Evolutionary conservation across 352 stramenopile genomes (phyloP), one percentile per base, ranked within the genome.

Genomic region (Pythium rhizo-oryzae): DNA sequence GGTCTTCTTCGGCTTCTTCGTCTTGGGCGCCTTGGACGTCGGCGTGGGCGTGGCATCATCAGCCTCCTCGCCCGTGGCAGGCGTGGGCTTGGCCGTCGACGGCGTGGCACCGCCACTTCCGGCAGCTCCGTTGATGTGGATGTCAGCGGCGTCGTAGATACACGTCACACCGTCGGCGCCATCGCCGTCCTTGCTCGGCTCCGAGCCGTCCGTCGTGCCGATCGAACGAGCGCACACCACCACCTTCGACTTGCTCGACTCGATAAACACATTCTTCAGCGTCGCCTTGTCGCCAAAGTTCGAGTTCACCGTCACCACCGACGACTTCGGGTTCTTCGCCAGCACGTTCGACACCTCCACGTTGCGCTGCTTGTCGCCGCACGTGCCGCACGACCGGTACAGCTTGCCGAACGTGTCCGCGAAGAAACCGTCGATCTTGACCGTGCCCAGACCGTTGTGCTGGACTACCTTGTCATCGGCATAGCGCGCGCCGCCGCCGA

Each of bases 391-490:
- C 70, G 8, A 83, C 70, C 59, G 76, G 35, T 68, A 82, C 8
- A 85, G 58, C 68, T 85, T 82, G 53, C 77, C 77, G 65, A 84
- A 84, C 13, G 70, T 68, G 13, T 84, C 15, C 1, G 53, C 53
- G 49, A 49, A 60, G 37, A 60, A 51, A 33, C 43, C 68, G 77
- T 82, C 53, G 37, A 60, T 60, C 53, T 60, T 39, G 53, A 60
- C 53, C 2, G 53, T 60, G 2, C 79, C 79, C 15, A 69, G 57
- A 44, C 52, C 80, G 72, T 85, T 83, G 71, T 81, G 76, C 65
- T 86, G 78, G 70, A 81, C 21, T 59, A 76, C 6, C 69, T 86
- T 86, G 78, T 85, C 78, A 33, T 84, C 75, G 19, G 76, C 78
- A 23, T 75, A 66, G 23, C 70, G 73, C 1, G 78, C 78, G 39